Evolutionary conservation across 2,329 filamentous ascomycete genomes (phyloP).

Genomic region (Penicillium sp.): DNA sequence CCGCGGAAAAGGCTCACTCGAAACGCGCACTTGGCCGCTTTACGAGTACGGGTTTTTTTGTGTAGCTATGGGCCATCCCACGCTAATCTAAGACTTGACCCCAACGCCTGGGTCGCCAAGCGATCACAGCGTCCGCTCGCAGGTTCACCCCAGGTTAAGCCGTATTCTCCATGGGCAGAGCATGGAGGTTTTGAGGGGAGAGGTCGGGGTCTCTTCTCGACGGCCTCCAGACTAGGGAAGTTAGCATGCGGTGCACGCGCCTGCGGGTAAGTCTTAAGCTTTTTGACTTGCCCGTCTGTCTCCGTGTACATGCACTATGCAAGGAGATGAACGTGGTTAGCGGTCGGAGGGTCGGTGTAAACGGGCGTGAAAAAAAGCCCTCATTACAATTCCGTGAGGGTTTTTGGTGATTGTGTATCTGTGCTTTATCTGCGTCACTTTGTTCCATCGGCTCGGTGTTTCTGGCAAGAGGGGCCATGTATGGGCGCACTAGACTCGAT

Average conservation of each 20-base stretch:
- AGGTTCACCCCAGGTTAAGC: constrained; percentile 16
- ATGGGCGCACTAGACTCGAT: neutral
- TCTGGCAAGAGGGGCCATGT: constrained; percentile 1
- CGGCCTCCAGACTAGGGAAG: constrained; percentile 4
- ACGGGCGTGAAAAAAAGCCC: neutral
- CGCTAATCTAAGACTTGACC: neutral
- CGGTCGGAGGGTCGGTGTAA: neutral
- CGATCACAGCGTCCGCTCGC: constrained; percentile 15
- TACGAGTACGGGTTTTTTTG: neutral
- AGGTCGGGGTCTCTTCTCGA: neutral
- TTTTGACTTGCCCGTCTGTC: constrained; percentile 7
- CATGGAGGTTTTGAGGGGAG: neutral
- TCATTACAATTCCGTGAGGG: neutral
- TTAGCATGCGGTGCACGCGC: constrained; percentile 14
- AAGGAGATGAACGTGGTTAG: constrained; percentile 23
- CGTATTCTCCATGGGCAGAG: constrained; percentile 12
- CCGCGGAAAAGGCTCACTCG: too few relatives aligned
- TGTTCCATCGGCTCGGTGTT: neutral
- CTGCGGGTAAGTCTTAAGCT: constrained; percentile 18
- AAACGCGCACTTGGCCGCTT: too few relatives aligned
- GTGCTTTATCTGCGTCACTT: neutral
- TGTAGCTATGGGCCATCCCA: neutral
- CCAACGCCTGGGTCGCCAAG: constrained; percentile 20
- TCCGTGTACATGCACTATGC: constrained; percentile 9
- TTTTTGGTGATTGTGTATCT: neutral